Evolutionary conservation across 495 filamentous ascomycete species (phyloP), one percentile per base, ranked within the genome.

Genomic region (Halenospora varia): DNA sequence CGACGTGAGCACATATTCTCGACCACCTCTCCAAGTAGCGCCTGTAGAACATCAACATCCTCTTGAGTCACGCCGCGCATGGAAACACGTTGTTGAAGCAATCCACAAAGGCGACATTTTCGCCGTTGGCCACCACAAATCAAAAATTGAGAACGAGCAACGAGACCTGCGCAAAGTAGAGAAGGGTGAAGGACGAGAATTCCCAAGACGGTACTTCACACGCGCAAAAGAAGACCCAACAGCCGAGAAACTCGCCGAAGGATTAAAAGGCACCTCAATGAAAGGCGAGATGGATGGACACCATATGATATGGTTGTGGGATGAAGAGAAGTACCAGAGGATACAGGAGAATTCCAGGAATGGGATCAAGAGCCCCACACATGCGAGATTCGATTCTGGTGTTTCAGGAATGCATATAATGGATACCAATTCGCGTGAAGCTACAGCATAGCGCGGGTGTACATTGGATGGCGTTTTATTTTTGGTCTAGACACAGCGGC

Each of bases 111-210:
- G 89, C 45, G 90, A 98, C 66, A 88, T 96, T 79, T 90, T 96
- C 53, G 76, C 79, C 10, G 88, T 90, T 4, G 82, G 85, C 2
- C 62, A 66, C 3, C 87, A 93, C 73, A 98, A 98, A 75, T 79
- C 79, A 39, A 88, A 90, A 69, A 96, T 98, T 60, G 94, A 98
- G 71, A 90, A 90, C 55, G 83, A 84, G 25, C 95, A 98, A 73
- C 84, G 94, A 8, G 88, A 92, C 62, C 69, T 92, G 75, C 84
- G 94, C 61, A 88, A 84, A 68, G 77, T 79, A 65, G 94, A 98
- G 71, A 86, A 86, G 71, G 77, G 80, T 11, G 88, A 92, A 64
- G 85, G 86, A 29, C 76, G 80, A 41, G 85, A 88, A 57, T 98
- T 93, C 90, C 81, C 90, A 65, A 77, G 94, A 48, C 78, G 88